Conservation (phyloP, 768 basidiomycete genomes). For the Termitomyces sp. region DNA sequence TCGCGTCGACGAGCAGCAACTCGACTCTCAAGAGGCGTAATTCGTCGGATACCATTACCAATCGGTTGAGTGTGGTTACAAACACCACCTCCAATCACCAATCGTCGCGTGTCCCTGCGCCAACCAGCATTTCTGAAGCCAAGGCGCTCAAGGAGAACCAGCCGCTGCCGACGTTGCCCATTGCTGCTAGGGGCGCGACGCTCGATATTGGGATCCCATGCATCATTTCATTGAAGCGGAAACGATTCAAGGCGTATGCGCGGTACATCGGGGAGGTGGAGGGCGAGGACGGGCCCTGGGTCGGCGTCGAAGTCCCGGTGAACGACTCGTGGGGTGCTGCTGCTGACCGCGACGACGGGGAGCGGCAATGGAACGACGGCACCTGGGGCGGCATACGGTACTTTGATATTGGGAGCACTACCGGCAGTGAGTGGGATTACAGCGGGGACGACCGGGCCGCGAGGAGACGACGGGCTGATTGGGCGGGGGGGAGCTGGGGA, state of each 20-base stretch:
- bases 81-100: background rate
- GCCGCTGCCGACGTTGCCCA: slow-evolving; percentile 13
- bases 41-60: slow-evolving; percentile 43
- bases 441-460: slow-evolving; percentile 42
- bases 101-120: background rate
- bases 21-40: slow-evolving; percentile 34
- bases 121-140: slow-evolving; percentile 10
- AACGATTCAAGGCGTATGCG: slow-evolving; percentile 81
- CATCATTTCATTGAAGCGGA: slow-evolving; percentile 78
- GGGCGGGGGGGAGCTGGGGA: slow-evolving; percentile 21
- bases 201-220: slow-evolving; percentile 88
- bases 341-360: slow-evolving; percentile 28
- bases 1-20: slow-evolving; percentile 34
- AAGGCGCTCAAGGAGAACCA: slow-evolving; percentile 14
- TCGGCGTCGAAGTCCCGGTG: slow-evolving; percentile 85
- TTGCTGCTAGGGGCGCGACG: slow-evolving; percentile 53
- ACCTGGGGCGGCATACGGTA: slow-evolving; percentile 77
- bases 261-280: slow-evolving; percentile 84
- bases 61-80: slow-evolving; percentile 15
- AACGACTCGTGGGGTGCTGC: slow-evolving; percentile 23
- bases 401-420: slow-evolving; percentile 61
- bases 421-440: slow-evolving; percentile 58
- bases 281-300: slow-evolving; percentile 82
- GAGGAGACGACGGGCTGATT: slow-evolving; percentile 39
- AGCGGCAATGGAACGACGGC: slow-evolving; percentile 85